phyloP scores from a whole-genome alignment of 2,329 filamentous ascomycete species.

The Penicillium decumbens region DNA sequence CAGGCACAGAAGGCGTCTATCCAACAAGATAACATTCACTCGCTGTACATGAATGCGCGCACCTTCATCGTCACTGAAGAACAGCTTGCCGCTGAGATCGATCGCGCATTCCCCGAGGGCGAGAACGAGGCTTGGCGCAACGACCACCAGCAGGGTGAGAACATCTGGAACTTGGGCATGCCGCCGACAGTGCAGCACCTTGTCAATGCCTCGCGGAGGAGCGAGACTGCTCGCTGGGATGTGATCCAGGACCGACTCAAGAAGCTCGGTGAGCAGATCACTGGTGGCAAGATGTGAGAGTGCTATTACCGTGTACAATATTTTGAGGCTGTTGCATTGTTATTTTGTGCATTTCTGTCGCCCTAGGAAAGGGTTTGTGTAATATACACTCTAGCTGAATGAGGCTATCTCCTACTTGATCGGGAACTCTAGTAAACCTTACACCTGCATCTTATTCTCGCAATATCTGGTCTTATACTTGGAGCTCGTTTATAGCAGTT shows the following conservation, averaged over 20 bases:
- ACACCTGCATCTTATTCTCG: neutral
- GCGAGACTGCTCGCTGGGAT: conserved; percentile 35
- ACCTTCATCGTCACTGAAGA: conserved; percentile 79
- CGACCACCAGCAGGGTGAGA: conserved; percentile 41
- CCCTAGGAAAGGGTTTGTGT: neutral
- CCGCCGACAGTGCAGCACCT: conserved; percentile 41
- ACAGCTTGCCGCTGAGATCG: conserved; percentile 69
- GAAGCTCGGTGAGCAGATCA: conserved; percentile 63
- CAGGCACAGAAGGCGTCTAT: conserved; percentile 53
- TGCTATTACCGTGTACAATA: conserved; percentile 24
- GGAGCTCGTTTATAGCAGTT: no score
- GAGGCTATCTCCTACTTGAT: neutral
- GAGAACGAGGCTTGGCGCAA: conserved; percentile 42
- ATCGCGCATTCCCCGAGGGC: conserved; percentile 67
- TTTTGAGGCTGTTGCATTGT: conserved; percentile 18
- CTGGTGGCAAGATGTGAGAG: conserved; percentile 58
- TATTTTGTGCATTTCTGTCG: conserved; percentile 8
- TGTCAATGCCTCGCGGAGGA: conserved; percentile 29
- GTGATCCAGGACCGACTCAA: conserved; percentile 56
- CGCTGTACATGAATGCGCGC: conserved; percentile 83
- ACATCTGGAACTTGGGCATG: conserved; percentile 50
- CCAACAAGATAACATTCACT: conserved; percentile 69
- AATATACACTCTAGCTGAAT: neutral
- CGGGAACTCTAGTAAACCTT: neutral
- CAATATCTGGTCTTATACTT: neutral